Evolutionary conservation across 495 filamentous ascomycete genomes (phyloP).

Genomic region (Xanthoparmelia taractica): DNA sequence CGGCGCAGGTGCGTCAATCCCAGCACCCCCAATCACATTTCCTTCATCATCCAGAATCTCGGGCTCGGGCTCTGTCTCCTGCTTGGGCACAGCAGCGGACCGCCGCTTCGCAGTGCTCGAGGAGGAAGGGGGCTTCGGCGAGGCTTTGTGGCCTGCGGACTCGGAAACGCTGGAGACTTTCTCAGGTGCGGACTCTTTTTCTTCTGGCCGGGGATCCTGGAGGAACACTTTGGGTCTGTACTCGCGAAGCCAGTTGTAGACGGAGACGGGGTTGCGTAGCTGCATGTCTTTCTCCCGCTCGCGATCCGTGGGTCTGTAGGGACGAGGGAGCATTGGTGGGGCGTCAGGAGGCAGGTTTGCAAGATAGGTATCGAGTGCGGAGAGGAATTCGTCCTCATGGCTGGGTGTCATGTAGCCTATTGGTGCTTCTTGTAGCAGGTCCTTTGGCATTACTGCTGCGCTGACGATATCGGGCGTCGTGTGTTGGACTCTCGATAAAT

Average conservation of each 20-base stretch:
- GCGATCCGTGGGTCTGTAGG: constrained; percentile 37
- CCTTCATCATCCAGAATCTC: constrained; percentile 49
- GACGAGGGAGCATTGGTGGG: constrained; percentile 34
- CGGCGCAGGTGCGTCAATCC: constrained; percentile 29
- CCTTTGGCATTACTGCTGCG: constrained; percentile 25
- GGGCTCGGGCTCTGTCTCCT: constrained; percentile 36
- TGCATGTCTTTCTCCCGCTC: constrained; percentile 46
- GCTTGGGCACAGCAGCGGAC: constrained; percentile 21
- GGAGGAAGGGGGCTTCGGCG: constrained; percentile 36
- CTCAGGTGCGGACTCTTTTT: constrained; percentile 7
- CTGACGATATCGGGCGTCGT: constrained; percentile 17
- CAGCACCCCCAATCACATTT: constrained; percentile 36
- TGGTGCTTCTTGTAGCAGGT: constrained; percentile 21
- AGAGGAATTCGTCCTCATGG: constrained; percentile 73
- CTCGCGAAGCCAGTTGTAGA: constrained; percentile 72
- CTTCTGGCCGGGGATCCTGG: not conserved
- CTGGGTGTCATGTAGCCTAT: constrained; percentile 60
- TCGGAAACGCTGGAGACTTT: constrained; percentile 3
- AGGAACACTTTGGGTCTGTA: constrained; percentile 4
- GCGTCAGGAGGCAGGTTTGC: constrained; percentile 39
- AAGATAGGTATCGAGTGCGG: constrained; percentile 59
- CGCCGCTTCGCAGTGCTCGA: constrained; percentile 32
- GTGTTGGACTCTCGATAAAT: constrained; percentile 18
- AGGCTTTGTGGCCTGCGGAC: constrained; percentile 6
- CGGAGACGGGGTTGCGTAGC: constrained; percentile 73